phyloP scores from a whole-genome alignment of 2,329 filamentous ascomycete species.

The Dothidotthia symphoricarpi region DNA sequence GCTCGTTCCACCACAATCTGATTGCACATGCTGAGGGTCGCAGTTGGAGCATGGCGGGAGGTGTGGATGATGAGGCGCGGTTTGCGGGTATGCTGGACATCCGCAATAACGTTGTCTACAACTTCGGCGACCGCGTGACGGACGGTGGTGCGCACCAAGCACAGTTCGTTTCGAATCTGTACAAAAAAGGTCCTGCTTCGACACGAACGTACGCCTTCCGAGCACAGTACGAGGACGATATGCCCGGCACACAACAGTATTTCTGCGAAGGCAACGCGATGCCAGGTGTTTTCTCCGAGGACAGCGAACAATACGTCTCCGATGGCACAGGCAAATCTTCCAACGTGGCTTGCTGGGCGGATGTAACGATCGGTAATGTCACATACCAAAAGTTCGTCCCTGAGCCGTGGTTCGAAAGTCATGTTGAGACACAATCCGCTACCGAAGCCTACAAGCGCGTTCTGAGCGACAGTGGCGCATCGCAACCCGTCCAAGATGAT shows the following conservation, averaged over 20 bases:
- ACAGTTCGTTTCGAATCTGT: slow-evolving; percentile 38
- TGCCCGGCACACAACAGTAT: slow-evolving; percentile 36
- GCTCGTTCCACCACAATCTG: slow-evolving; percentile 41
- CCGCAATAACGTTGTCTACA: slow-evolving; percentile 41
- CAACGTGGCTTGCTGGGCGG: slow-evolving; percentile 34
- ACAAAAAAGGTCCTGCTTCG: slow-evolving; percentile 36
- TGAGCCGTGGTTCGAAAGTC: slow-evolving; percentile 31
- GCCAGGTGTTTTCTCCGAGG: slow-evolving; percentile 29
- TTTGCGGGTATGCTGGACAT: slow-evolving; percentile 38
- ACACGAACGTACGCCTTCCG: slow-evolving; percentile 26
- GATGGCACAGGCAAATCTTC: slow-evolving; percentile 22
- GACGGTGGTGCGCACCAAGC: slow-evolving; percentile 37
- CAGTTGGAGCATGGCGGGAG: slow-evolving; percentile 40
- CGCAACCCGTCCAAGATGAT: slow-evolving; percentile 32
- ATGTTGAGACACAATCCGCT: slow-evolving; percentile 30
- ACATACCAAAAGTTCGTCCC: slow-evolving; percentile 34
- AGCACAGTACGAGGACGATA: slow-evolving; percentile 35
- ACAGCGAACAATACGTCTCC: slow-evolving; percentile 23
- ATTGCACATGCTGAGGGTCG: slow-evolving; percentile 44
- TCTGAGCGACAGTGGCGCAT: slow-evolving; percentile 34
- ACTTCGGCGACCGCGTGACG: slow-evolving; percentile 36
- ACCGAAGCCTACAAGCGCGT: slow-evolving; percentile 41
- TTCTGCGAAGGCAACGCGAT: slow-evolving; percentile 39
- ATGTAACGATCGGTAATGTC: slow-evolving; percentile 26
- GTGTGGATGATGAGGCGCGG: slow-evolving; percentile 30